Evolutionary conservation across 352 stramenopile genomes (phyloP), one percentile per base, ranked within the genome.

Genomic region (Phytopythium montanum): DNA sequence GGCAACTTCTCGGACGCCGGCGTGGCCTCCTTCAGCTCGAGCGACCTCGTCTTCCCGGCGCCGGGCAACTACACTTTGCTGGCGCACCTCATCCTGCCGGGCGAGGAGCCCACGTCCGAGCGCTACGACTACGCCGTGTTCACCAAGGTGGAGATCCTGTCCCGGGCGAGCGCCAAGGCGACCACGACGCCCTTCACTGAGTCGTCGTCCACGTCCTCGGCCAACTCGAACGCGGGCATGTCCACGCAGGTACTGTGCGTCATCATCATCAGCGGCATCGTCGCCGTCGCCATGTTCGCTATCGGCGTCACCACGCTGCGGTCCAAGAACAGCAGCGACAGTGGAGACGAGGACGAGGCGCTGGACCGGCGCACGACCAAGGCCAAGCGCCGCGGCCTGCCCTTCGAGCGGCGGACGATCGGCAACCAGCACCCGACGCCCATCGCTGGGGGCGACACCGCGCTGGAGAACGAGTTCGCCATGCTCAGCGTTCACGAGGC

Each of bases 401-500:
- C 45, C 39, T 57, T 59, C 42, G 56, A 66, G 31, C 49, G 72
- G 18, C 33, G n/a, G 29, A 23, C 51, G 3, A 33, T 31, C 66
- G 0, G 54, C 54, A 38, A 63, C 66, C 4, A 73, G 64, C 59
- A 61, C 18, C 57, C 14, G 38, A 60, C 65, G 8, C 62, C 44
- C 14, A 67, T 59, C 29, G 66, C 59, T 16, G 54, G 63, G 26
- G 66, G 49, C 10, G 72, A 60, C 21, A 65, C 69, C 46, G 70
- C 66, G 19, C 71, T 72, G 10, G 82, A 84, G 31, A 75, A 92
- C 57, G 76, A 89, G 54, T 92, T 92, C 62, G 82, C 78, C 21
- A 92, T 92, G 82, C 79, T 92, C 25, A 92, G 82, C 51, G 79
- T 87, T 55, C 58, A 87, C 51, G 82, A 92, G 66, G 59, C 63